phyloP scores from a whole-genome alignment of 2,329 filamentous ascomycete species.

The Fusarium sp. region DNA sequence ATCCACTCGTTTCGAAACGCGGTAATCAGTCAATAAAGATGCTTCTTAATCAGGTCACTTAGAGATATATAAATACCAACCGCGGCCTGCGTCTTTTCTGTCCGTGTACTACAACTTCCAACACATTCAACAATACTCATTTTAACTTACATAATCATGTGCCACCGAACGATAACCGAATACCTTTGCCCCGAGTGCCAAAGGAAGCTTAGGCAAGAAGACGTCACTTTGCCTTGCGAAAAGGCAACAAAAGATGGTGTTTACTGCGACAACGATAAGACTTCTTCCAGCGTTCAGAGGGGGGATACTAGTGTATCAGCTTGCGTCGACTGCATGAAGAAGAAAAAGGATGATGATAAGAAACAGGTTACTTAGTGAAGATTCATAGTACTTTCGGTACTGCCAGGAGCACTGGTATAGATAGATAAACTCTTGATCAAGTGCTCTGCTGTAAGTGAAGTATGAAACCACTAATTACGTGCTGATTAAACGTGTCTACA shows the following conservation, averaged over 20 bases:
- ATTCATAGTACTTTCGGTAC: too few relatives aligned
- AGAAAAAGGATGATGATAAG: not conserved
- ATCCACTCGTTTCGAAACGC: too few relatives aligned
- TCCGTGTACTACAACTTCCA: too few relatives aligned
- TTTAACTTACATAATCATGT: not conserved
- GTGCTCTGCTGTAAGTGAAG: too few relatives aligned
- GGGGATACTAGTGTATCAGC: not conserved
- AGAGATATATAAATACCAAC: too few relatives aligned
- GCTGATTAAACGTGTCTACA: too few relatives aligned
- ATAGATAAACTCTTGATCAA: not conserved
- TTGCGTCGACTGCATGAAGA: not conserved
- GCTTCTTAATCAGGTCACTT: too few relatives aligned
- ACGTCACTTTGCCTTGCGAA: not conserved
- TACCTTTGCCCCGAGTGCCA: not conserved
- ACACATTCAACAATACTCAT: too few relatives aligned
- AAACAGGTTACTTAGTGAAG: too few relatives aligned
- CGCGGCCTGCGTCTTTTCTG: too few relatives aligned
- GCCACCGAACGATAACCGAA: not conserved
- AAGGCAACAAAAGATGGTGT: not conserved
- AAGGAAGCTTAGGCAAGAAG: not conserved
- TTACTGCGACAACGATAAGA: not conserved
- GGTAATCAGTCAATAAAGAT: too few relatives aligned
- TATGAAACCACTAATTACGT: too few relatives aligned
- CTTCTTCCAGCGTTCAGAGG: not conserved
- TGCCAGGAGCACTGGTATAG: rapidly evolving